Conservation (phyloP, 805 yeast genomes). For the Hanseniaspora lindneri region DNA sequence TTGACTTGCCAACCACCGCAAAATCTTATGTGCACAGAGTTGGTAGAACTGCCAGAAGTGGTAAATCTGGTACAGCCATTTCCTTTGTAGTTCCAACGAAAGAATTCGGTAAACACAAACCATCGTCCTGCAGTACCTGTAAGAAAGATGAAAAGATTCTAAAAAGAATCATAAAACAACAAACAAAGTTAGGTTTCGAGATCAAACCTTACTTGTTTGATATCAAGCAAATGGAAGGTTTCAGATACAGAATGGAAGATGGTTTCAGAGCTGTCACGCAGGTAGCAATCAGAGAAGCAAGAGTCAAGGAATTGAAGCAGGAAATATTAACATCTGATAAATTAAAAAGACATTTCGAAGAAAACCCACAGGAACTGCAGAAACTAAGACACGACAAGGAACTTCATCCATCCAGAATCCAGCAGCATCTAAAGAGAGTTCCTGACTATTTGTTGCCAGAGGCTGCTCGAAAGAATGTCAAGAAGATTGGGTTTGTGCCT, state of each 20-base stretch:
- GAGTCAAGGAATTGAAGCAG: conserved; percentile 74
- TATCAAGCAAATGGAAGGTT: conserved; percentile 82
- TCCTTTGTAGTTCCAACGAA: conserved; percentile 79
- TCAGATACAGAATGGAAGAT: conserved; percentile 92
- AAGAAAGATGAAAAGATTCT: conserved; percentile 80
- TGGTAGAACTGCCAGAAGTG: conserved; percentile 97
- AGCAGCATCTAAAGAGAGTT: conserved; percentile 76
- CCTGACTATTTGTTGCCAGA: conserved; percentile 87
- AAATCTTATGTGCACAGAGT: conserved; percentile 84
- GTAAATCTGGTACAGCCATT: conserved; percentile 85
- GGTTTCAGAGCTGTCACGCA: conserved; percentile 91
- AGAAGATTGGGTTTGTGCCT: conserved; percentile 59
- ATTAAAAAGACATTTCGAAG: conserved; percentile 88
- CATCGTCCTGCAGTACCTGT: conserved; percentile 57
- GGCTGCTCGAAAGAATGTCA: conserved; percentile 47
- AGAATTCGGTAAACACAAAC: conserved; percentile 80
- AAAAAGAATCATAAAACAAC: conserved; percentile 63
- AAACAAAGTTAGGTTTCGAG: conserved; percentile 58
- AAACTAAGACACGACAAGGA: conserved; percentile 87
- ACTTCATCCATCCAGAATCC: conserved; percentile 68
- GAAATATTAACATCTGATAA: conserved; percentile 83
- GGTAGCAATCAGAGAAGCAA: conserved; percentile 82
- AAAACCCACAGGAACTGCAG: conserved; percentile 86
- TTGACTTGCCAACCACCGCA: conserved; percentile 83
- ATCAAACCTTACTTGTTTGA: conserved; percentile 83